Evolutionary conservation across 1,284 basidiomycete species (phyloP).

Genomic region (Rhodotorula glutinis): DNA sequence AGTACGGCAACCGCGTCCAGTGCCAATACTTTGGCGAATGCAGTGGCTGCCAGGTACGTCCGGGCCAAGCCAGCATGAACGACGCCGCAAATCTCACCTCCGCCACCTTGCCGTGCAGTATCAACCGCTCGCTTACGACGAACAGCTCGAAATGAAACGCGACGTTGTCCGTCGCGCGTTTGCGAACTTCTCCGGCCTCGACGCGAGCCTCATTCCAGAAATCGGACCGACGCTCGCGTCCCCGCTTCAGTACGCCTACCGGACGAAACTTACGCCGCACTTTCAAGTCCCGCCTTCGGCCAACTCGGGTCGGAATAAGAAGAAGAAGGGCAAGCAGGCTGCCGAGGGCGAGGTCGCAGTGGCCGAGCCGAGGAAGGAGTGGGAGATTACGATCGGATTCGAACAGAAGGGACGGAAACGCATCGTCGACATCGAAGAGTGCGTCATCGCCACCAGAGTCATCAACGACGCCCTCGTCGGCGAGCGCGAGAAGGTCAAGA

Average conservation of each 20-base stretch:
- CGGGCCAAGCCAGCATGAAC: slow-evolving; percentile 53
- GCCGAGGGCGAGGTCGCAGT: neutral
- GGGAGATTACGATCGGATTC: slow-evolving; percentile 75
- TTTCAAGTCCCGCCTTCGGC: slow-evolving; percentile 73
- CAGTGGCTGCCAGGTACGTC: slow-evolving; percentile 47
- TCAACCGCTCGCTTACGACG: slow-evolving; percentile 82
- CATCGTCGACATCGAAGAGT: slow-evolving; percentile 95
- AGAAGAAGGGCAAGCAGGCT: slow-evolving; percentile 41
- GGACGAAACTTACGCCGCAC: slow-evolving; percentile 96
- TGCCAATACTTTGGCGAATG: slow-evolving; percentile 87
- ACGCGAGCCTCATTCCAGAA: slow-evolving; percentile 59
- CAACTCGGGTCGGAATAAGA: slow-evolving; percentile 42
- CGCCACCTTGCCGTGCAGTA: slow-evolving; percentile 19
- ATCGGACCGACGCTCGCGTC: slow-evolving; percentile 77
- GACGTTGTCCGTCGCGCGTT: slow-evolving; percentile 85
- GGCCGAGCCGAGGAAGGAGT: slow-evolving; percentile 36
- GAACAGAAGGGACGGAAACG: slow-evolving; percentile 71
- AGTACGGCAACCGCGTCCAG: slow-evolving; percentile 52
- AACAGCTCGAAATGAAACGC: slow-evolving; percentile 80
- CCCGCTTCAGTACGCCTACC: slow-evolving; percentile 84
- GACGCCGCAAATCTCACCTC: slow-evolving; percentile 54
- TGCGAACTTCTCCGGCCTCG: slow-evolving; percentile 69
- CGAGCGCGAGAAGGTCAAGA: slow-evolving; percentile 65
- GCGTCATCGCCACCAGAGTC: slow-evolving; percentile 71
- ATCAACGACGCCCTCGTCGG: slow-evolving; percentile 68